A percentile compares a stretch with the other conserved stretches of the same genome.
phyloP scores from a whole-genome alignment of 495 filamentous ascomycete genomes.

The Astrothelium subdiscretum region DNA sequence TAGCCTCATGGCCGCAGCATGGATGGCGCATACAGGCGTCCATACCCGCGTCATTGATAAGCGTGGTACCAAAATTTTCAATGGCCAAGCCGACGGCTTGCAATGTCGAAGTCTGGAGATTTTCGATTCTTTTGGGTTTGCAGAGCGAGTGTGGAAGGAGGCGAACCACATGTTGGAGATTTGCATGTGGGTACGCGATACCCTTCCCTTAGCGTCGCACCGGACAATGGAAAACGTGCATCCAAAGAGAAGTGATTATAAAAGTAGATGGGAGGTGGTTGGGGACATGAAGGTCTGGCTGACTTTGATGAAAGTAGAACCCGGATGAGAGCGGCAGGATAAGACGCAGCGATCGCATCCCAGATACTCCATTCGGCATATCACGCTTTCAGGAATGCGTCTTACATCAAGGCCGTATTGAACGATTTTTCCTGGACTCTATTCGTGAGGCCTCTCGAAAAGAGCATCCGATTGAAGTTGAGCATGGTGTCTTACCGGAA shows the following conservation, averaged over 20 bases:
- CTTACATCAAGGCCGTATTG: constrained; percentile 29
- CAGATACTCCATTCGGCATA: constrained; percentile 39
- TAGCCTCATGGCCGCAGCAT: constrained; percentile 49
- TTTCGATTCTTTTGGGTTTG: constrained; percentile 56
- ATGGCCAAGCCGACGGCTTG: constrained; percentile 52
- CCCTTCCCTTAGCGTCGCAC: background rate
- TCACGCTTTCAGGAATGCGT: constrained; percentile 32
- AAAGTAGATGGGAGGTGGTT: background rate
- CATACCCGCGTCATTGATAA: constrained; percentile 53
- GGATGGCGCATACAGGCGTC: constrained; percentile 50
- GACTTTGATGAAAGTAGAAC: constrained; percentile 13
- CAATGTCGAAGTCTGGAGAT: constrained; percentile 50
- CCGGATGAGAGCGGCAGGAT: constrained; percentile 38
- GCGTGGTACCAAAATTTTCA: constrained; percentile 39
- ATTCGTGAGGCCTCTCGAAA: constrained; percentile 21
- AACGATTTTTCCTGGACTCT: constrained; percentile 26
- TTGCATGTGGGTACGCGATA: constrained; percentile 21
- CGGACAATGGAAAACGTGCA: background rate
- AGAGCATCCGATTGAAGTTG: constrained; percentile 10
- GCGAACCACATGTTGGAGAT: constrained; percentile 41
- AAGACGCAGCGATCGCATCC: constrained; percentile 40
- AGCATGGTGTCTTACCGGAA: constrained; percentile 21
- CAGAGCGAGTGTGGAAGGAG: constrained; percentile 48
- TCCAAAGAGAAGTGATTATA: no score
- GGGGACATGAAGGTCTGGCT: background rate